Evolutionary conservation across 805 yeast genomes (phyloP).

Genomic region (Saccharomycopsis vini): DNA sequence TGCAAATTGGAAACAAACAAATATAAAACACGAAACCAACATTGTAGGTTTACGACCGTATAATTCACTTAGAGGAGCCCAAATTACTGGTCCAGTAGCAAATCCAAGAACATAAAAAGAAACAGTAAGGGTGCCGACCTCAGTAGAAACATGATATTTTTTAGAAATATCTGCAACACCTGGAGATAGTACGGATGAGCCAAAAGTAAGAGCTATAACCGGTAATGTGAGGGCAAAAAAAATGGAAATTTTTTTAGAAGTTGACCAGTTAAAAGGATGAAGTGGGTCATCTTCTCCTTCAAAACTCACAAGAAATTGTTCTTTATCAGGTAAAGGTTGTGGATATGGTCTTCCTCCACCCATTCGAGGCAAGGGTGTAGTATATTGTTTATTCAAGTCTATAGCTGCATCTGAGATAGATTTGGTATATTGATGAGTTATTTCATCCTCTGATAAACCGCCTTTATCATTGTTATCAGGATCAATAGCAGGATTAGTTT

Average conservation of each 20-base stretch:
- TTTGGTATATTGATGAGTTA: too few species aligned
- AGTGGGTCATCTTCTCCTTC: conserved; percentile 74
- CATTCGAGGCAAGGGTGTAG: conserved; percentile 44
- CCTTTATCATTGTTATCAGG: too few species aligned
- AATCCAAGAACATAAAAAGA: conserved; percentile 86
- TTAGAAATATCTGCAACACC: conserved; percentile 41
- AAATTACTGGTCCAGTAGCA: conserved; percentile 84
- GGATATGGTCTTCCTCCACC: conserved; percentile 62
- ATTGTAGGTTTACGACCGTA: conserved; percentile 62
- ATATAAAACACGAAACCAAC: conserved; percentile 46
- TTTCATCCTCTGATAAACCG: too few species aligned
- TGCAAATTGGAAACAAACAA: conserved; percentile 56
- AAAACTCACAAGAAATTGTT: conserved; percentile 55
- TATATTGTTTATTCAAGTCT: too few species aligned
- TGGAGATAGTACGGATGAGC: conserved; percentile 75
- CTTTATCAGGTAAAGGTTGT: conserved; percentile 46
- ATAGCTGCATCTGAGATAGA: too few species aligned
- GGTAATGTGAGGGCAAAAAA: conserved; percentile 39
- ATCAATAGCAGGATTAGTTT: too few species aligned
- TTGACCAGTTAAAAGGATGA: conserved; percentile 75
- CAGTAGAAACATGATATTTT: conserved; percentile 50
- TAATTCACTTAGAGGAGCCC: conserved; percentile 81
- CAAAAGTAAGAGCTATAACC: conserved; percentile 54
- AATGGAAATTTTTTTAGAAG: conserved; percentile 33
- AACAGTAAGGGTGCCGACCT: conserved; percentile 67